Percentiles rank a stretch among this genome's conserved stretches.
Conservation (phyloP, 345 rosid genomes). For the Sapria himalayana region DNA sequence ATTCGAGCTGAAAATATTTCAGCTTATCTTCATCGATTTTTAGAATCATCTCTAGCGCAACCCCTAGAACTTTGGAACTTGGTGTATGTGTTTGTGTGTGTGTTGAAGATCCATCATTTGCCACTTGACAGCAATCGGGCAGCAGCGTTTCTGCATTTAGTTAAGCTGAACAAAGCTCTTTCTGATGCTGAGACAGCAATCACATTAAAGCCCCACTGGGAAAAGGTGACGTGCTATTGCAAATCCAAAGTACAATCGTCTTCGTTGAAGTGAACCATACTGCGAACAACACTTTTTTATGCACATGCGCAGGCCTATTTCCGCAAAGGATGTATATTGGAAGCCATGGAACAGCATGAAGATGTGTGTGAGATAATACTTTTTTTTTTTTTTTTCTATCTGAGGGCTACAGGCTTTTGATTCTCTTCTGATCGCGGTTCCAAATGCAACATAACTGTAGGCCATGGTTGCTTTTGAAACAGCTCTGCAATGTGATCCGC, state of each 20-base stretch:
- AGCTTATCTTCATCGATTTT: too few relatives aligned
- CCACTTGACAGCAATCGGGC: slow-evolving; percentile 81
- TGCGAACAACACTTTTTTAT: too few relatives aligned
- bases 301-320: slow-evolving; percentile 51
- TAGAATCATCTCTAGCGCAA: too few relatives aligned
- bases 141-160: slow-evolving; percentile 78
- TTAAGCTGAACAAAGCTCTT: slow-evolving; percentile 81
- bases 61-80: too few relatives aligned
- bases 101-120: too few relatives aligned
- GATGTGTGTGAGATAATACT: slow-evolving; percentile 24
- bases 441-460: slow-evolving; percentile 13
- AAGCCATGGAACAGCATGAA: slow-evolving; percentile 83
- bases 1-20: too few relatives aligned
- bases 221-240: too few relatives aligned
- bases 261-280: neutral
- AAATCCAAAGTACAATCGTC: too few relatives aligned
- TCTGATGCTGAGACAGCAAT: slow-evolving; percentile 82
- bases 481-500: slow-evolving; percentile 55
- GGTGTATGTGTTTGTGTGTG: too few relatives aligned
- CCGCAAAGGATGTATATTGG: slow-evolving; percentile 87
- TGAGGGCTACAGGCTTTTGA: neutral
- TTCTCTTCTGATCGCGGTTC: slow-evolving; percentile 3
- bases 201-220: slow-evolving; percentile 74
- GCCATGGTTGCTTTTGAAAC: slow-evolving; percentile 59
- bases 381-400: slow-evolving; percentile 2